Evolutionary conservation across 1,284 basidiomycete genomes (phyloP).

Genomic region (Malassezia equina): DNA sequence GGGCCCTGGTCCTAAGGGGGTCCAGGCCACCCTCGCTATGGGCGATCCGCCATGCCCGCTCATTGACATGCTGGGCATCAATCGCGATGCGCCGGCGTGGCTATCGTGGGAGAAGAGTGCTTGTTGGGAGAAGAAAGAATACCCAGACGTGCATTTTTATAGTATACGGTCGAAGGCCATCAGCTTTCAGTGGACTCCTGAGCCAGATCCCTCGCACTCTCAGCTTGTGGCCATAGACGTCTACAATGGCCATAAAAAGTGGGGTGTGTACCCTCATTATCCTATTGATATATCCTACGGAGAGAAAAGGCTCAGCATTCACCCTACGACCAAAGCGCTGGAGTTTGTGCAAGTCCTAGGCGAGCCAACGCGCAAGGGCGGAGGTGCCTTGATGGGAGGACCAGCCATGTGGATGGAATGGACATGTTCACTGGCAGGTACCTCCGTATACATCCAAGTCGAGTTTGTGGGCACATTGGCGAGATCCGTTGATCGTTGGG

Average conservation of each 20-base stretch:
- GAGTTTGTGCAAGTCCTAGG: constrained; percentile 6
- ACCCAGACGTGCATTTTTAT: constrained; percentile 7
- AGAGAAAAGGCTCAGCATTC: neutral
- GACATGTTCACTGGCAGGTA: no score
- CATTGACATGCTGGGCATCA: neutral
- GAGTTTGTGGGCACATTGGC: constrained; percentile 5
- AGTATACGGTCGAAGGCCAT: neutral
- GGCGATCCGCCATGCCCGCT: neutral
- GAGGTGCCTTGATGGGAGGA: neutral
- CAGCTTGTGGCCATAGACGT: constrained; percentile 6
- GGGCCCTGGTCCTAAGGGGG: no score
- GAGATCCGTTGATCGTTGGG: constrained; percentile 6
- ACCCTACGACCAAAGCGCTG: neutral
- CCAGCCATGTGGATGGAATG: constrained; percentile 14
- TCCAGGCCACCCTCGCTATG: neutral
- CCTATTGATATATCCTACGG: neutral
- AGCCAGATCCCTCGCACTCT: neutral
- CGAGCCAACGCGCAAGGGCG: constrained; percentile 14
- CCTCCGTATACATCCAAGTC: constrained; percentile 1
- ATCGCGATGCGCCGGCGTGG: neutral
- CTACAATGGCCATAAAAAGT: constrained; percentile 10
- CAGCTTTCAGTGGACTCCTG: constrained; percentile 10
- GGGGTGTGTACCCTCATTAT: constrained; percentile 2
- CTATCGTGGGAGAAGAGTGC: neutral
- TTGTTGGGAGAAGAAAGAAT: neutral